Percentiles rank a stretch among this genome's conserved stretches.
Conservation (phyloP, 2,329 filamentous ascomycete genomes). For the Davidsoniella australis region DNA sequence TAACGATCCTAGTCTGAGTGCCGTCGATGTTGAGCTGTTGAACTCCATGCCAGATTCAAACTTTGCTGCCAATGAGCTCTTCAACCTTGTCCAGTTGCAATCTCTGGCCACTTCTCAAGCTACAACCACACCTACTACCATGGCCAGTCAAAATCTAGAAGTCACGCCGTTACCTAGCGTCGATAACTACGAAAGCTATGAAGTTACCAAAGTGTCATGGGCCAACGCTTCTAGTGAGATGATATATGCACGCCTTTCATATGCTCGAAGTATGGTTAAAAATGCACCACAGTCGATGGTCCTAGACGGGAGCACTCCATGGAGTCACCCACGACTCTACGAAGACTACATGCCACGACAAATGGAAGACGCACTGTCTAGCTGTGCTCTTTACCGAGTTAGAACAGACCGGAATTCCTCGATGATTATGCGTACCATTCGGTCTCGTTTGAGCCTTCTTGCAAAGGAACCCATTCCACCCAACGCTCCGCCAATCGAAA, state of each 20-base stretch:
- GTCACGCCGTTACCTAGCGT: too few relatives aligned
- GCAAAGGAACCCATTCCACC: conserved; percentile 18
- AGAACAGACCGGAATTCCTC: conserved; percentile 30
- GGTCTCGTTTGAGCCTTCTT: conserved; percentile 27
- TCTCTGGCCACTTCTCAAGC: background rate
- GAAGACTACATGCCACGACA: conserved; percentile 31
- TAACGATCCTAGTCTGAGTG: too few relatives aligned
- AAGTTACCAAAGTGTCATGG: too few relatives aligned
- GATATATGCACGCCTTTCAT: conserved; percentile 21
- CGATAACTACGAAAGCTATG: too few relatives aligned
- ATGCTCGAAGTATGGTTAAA: conserved; percentile 33
- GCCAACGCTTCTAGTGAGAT: conserved; percentile 14
- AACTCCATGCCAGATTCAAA: too few relatives aligned
- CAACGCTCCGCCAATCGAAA: conserved; percentile 17
- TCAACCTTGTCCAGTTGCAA: too few relatives aligned
- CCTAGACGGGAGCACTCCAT: conserved; percentile 30
- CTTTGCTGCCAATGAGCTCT: too few relatives aligned
- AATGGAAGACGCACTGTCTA: conserved; percentile 35
- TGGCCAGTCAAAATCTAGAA: too few relatives aligned
- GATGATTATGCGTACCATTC: conserved; percentile 32
- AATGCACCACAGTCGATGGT: conserved; percentile 32
- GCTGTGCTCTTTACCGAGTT: conserved; percentile 34
- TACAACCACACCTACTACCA: too few relatives aligned
- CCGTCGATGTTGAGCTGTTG: too few relatives aligned
- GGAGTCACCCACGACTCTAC: conserved; percentile 36